Percentiles rank a stretch among this genome's conserved stretches.
Evolutionary conservation across 2,329 filamentous ascomycete species (phyloP).

Genomic region (Aspergillus hortae): DNA sequence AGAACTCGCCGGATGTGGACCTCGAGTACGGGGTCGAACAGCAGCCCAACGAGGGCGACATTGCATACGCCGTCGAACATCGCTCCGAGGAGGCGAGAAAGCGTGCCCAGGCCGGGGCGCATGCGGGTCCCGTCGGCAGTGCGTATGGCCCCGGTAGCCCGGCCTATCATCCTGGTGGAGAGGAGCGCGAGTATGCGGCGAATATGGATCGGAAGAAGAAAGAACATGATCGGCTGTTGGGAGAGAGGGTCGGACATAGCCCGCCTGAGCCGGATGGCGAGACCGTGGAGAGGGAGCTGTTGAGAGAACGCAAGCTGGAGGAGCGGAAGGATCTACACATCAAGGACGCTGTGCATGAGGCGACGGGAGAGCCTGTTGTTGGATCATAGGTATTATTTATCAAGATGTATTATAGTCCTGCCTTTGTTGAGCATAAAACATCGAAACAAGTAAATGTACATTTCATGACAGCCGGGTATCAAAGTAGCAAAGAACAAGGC

Average conservation of each 20-base stretch:
- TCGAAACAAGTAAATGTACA: background rate
- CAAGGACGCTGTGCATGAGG: constrained; percentile 22
- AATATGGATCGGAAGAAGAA: constrained; percentile 33
- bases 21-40: constrained; percentile 35
- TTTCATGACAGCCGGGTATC: constrained; percentile 12
- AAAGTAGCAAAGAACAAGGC: constrained; percentile 1
- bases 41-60: constrained; percentile 33
- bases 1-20: constrained; percentile 24
- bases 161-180: constrained; percentile 21
- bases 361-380: constrained; percentile 26
- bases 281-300: constrained; percentile 21
- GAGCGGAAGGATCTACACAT: constrained; percentile 28
- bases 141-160: constrained; percentile 25
- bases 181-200: constrained; percentile 28
- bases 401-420: constrained; percentile 1
- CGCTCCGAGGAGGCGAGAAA: constrained; percentile 11
- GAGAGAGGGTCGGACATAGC: constrained; percentile 21
- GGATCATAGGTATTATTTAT: constrained; percentile 21
- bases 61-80: constrained; percentile 27
- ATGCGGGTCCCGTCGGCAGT: constrained; percentile 33
- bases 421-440: background rate
- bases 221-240: constrained; percentile 32
- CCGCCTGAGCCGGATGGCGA: constrained; percentile 17
- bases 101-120: constrained; percentile 18
- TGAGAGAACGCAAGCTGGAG: constrained; percentile 25